phyloP scores from a whole-genome alignment of 2,329 filamentous ascomycete species.

The Leptodontidium sp. region DNA sequence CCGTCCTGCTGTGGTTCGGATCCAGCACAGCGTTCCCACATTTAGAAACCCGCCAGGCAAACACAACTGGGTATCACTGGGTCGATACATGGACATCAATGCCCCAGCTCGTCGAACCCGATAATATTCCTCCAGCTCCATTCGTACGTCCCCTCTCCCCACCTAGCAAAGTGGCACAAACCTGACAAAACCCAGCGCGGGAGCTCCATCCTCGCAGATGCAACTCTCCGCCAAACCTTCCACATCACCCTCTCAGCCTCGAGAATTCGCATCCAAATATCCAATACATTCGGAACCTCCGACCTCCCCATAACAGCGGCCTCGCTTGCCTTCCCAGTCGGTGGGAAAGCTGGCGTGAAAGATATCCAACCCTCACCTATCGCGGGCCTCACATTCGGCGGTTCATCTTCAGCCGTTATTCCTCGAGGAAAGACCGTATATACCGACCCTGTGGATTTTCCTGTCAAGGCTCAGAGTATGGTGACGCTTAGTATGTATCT shows the following conservation, averaged over 20 bases:
- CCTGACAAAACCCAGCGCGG: background rate
- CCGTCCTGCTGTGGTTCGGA: background rate
- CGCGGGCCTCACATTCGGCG: conserved; percentile 64
- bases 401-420: conserved; percentile 58
- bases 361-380: conserved; percentile 60
- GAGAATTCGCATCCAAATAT: conserved; percentile 31
- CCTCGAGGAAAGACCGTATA: conserved; percentile 64
- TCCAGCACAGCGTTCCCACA: background rate
- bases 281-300: conserved; percentile 31
- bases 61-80: conserved; percentile 25
- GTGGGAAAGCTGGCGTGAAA: conserved; percentile 60
- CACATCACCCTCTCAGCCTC: conserved; percentile 27
- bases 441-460: conserved; percentile 67
- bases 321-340: conserved; percentile 62
- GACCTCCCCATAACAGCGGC: conserved; percentile 66
- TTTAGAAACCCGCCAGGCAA: conserved; percentile 1
- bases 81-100: conserved; percentile 36
- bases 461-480: conserved; percentile 57
- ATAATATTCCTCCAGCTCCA: conserved; percentile 33
- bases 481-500: conserved; percentile 68
- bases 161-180: background rate
- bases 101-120: conserved; percentile 34
- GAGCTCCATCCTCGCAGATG: conserved; percentile 23
- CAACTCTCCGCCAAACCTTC: conserved; percentile 34
- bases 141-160: conserved; percentile 16